Base-by-base conservation (phyloP, 225 moss, liverwort and hornwort genomes). In the Antitrichia curtipendula region DNA sequence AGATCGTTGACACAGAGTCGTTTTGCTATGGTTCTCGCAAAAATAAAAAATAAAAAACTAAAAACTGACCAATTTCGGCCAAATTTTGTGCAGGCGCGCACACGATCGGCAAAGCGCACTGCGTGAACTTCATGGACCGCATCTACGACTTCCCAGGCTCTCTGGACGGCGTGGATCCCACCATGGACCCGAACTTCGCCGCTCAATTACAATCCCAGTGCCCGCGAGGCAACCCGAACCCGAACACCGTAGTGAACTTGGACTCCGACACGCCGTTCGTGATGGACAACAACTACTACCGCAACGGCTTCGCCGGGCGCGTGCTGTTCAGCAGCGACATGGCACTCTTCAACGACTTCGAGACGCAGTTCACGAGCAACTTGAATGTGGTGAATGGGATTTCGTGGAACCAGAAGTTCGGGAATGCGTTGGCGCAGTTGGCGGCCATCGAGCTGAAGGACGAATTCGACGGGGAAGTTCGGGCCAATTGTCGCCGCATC, bases 71-170 rank as follows among this genome's bases (percentile, higher is more conserved):
- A 27, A 50, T 66, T 36, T 36, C 8, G 25, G 16, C 21, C 1
- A 16, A 34, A 13, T 17, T 50, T 49, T 60, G 40, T 57, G 91
- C 95, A 98, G 98, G 98, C 16, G 97, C 97, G 3, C 98, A 97
- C 75, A 95, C 95, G 2, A 93, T 97, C 32, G 98, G 98, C 5
- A 79, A 82, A 45, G 91, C 95, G 49, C 97, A 96, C 77, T 97
- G 98, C 60, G 86, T 38, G 21, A 70, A 91, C 38, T 69, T 98
- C 63, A 32, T 90, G 8, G 29, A 54, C 40, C 92, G 98, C 29
- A 87, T 97, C 31, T 92, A 94, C 73, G 71, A 93, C 81, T 97
- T 97, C 82, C 95, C 91, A 32, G 88, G 85, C 29, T 89, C 91
- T 9, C 16, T 86, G 8, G 12, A 53, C 15, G 93, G 93, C 29